phyloP scores from a whole-genome alignment of 2,329 filamentous ascomycete species.

The Aspergillus terreus region DNA sequence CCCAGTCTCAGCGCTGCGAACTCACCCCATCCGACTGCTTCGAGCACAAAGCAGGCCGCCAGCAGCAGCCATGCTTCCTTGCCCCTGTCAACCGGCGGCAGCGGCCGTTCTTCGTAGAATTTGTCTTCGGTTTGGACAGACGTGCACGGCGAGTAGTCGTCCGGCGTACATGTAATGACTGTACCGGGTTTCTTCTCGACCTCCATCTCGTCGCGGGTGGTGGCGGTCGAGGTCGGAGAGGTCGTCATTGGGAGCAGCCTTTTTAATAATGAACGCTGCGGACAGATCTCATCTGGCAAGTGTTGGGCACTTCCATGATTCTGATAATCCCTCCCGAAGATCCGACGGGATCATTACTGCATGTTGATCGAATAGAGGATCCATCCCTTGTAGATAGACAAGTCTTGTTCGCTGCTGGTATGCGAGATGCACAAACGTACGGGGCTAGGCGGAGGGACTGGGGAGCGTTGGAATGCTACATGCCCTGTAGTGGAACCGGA shows the following conservation, averaged over 20 bases:
- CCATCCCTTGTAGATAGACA: background rate
- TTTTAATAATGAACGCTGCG: background rate
- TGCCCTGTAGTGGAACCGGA: background rate
- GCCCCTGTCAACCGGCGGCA: conserved; percentile 36
- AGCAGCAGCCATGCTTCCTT: conserved; percentile 46
- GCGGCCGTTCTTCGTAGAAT: conserved; percentile 29
- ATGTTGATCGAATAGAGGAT: background rate
- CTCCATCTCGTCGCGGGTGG: background rate
- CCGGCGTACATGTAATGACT: background rate
- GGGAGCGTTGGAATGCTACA: background rate
- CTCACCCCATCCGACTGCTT: conserved; percentile 53
- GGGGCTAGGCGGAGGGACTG: background rate
- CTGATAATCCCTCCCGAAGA: background rate
- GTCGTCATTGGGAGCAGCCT: background rate
- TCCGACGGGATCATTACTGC: background rate
- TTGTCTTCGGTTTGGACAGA: background rate
- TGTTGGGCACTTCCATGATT: background rate
- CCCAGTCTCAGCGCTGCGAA: background rate
- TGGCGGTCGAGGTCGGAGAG: background rate
- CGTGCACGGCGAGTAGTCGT: background rate
- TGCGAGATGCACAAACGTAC: background rate
- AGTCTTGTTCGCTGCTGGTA: background rate
- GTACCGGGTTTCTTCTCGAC: background rate
- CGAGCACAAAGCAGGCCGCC: conserved; percentile 49
- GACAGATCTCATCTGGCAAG: background rate